Evolutionary conservation across 176 grass and related monocot species (phyloP), one percentile per base, ranked within the genome.

Genomic region (Bonia amplexicaulis): DNA sequence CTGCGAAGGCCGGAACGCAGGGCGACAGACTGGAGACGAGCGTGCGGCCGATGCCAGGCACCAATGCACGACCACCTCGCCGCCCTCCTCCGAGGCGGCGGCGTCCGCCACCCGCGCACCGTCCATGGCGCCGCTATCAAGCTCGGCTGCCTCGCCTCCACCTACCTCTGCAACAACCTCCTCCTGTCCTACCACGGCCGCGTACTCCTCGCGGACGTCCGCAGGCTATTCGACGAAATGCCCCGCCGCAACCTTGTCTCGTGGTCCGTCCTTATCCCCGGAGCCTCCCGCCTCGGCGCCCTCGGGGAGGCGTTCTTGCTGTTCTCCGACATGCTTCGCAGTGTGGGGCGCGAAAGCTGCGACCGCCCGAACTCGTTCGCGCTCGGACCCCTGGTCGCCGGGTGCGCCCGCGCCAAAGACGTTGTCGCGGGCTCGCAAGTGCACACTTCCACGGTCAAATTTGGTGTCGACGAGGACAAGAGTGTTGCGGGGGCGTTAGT

Each of bases 161-260:
- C 76, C 6, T 88, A 88, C 70, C 85, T 95, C 59, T 88, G 85
- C 88, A 92, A 92, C 83, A 72, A 80, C 20, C 75, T 90, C 46
- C 80, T 92, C 2, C 75, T 70, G 7, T 33, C 71, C 0, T 90
- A 84, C 19, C 17, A 68, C 0, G 22, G 26, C 16, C 51, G 54
- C 15, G 35, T 69, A 10, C 69, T 78, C 74, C 47, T 65, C 3
- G 12, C n/a, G 16, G 71, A 92, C 52, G 88, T 88, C 22, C 79
- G 85, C 75, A 53, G 48, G 14, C 53, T 92, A 80, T 90, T 95
- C 90, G 90, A 92, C 71, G 85, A 84, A 92, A 95, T 86, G 78
- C 85, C 82, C 41, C 90, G 46, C 13, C 85, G 82, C 20, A 92
- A 92, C 51, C 63, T 88, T 41, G 58, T 85, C 71, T 88, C 88